Evolutionary conservation across 768 basidiomycete species (phyloP), one percentile per base, ranked within the genome.

Genomic region (Clathrus columnatus): DNA sequence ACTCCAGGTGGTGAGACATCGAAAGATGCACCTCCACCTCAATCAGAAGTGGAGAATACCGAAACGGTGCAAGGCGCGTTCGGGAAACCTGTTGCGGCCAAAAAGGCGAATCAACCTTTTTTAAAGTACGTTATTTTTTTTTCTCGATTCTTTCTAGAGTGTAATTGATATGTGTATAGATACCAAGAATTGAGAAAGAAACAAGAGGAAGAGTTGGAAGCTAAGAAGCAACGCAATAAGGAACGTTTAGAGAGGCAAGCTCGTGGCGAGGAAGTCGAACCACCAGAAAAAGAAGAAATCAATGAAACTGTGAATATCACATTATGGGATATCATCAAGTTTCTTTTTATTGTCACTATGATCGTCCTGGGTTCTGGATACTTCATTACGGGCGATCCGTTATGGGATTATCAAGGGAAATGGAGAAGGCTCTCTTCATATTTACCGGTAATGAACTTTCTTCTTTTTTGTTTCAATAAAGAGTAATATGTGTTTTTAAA

Each of bases 311-410:
- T 74, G 57, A 85, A 87, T 69, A 76, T 91, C 45, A 84, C 82
- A 48, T 58, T 82, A 36, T 64, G 78, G 28, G 84, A 80, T 21
- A 65, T 91, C 47, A 68, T 91, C 65, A 89, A 86, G 67, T 84
- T 89, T 65, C 60, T 87, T 32, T 57, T 87, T 48, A 78, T 80
- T 60, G 50, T 79, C 2, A 51, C 82, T 20, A 61, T 87, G 50
- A 68, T 82, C 58, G 57, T 77, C 36, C 63, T 80, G 1, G 72
- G 90, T 27, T 77, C 83, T 30, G 85, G 91, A 52, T 87, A 86
- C 65, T 91, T 94, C 69, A 72, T 94, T 65, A 89, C 89, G 0
- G 88, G 85, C n/a, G 89, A 84, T 64, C 90, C 82, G 65, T 69
- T 82, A 20, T 96, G 91, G 91, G 90, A 92, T 59, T 81, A 84